Conservation (phyloP, 768 basidiomycete species). For the Hysterangium stoloniferum region DNA sequence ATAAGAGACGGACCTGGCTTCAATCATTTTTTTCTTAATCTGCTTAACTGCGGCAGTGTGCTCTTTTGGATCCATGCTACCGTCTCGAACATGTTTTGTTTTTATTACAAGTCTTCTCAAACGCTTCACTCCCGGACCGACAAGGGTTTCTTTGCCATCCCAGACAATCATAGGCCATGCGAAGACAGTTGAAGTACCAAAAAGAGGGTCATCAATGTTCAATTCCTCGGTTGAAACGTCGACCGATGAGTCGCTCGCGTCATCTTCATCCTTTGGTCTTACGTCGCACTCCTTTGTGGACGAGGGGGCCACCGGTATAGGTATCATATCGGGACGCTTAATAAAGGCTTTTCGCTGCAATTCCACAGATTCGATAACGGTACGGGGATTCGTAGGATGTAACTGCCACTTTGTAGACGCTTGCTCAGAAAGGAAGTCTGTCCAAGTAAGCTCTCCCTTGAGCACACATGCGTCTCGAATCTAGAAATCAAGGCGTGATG, state of each 20-base stretch:
- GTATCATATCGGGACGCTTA: too few species aligned
- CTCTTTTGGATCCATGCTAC: background rate
- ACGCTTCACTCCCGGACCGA: background rate
- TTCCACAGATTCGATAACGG: background rate
- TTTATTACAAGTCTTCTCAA: background rate
- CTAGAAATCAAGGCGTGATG: background rate
- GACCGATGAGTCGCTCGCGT: background rate
- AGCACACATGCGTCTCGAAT: background rate
- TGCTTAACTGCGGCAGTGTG: background rate
- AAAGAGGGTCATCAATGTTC: background rate
- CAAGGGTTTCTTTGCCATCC: background rate
- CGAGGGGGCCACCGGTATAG: background rate
- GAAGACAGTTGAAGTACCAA: background rate
- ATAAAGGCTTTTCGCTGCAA: background rate
- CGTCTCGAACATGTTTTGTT: background rate
- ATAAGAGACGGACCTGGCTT: background rate
- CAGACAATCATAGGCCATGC: background rate
- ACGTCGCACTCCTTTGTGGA: background rate
- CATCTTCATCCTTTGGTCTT: background rate
- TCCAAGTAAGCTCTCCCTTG: background rate
- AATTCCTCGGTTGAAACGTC: background rate
- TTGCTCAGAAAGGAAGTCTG: background rate
- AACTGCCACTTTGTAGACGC: background rate
- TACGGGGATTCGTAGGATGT: background rate
- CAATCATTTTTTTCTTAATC: background rate